A percentile compares a stretch with the other conserved stretches of the same genome.
Evolutionary conservation across 1,284 basidiomycete species (phyloP).

Genomic region (Ganoderma boninense): DNA sequence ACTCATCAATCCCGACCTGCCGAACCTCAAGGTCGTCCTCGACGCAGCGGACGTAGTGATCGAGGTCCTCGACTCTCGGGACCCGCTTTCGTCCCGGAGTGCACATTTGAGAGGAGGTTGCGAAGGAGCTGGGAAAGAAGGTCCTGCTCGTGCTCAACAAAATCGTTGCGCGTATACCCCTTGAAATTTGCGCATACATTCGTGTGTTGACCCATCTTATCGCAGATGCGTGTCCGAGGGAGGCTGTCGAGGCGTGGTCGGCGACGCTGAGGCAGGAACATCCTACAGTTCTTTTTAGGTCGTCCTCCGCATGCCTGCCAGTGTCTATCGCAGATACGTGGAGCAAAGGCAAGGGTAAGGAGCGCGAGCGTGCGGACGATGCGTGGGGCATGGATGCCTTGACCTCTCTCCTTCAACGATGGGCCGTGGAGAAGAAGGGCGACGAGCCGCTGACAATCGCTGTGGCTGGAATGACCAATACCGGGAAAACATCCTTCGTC

Average conservation of each 20-base stretch:
- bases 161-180: conserved; percentile 70
- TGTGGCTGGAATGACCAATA: conserved; percentile 81
- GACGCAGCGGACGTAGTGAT: conserved; percentile 87
- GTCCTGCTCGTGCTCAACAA: conserved; percentile 87
- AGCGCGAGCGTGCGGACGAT: conserved; percentile 57
- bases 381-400: conserved; percentile 65
- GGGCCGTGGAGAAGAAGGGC: conserved; percentile 55
- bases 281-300: conserved; percentile 85
- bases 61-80: conserved; percentile 87
- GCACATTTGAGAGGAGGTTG: conserved; percentile 68
- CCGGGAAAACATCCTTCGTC: conserved; percentile 86
- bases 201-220: background rate
- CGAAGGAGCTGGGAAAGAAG: conserved; percentile 53
- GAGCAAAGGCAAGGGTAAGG: conserved; percentile 49
- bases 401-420: conserved; percentile 53
- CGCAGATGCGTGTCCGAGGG: conserved; percentile 85
- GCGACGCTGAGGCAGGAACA: conserved; percentile 70
- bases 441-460: conserved; percentile 67
- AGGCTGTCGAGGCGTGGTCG: conserved; percentile 84
- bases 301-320: conserved; percentile 73
- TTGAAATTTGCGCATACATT: conserved; percentile 10
- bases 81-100: conserved; percentile 79
- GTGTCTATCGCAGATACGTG: conserved; percentile 39
- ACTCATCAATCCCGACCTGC: conserved; percentile 74
- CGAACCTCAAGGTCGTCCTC: conserved; percentile 76